phyloP scores from a whole-genome alignment of 1,284 basidiomycete species.

The Phellinidium pouzarii region DNA sequence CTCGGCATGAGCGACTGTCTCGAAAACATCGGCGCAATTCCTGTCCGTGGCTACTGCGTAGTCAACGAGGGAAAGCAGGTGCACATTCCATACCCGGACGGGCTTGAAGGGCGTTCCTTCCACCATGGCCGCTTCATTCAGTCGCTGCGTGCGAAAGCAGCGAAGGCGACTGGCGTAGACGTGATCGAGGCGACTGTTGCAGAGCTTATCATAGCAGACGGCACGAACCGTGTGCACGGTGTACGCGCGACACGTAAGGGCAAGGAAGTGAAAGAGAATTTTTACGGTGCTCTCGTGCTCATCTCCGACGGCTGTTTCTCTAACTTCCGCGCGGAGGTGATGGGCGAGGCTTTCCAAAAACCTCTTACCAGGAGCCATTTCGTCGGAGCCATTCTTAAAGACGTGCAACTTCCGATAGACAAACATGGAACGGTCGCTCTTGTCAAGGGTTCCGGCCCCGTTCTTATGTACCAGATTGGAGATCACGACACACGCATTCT shows the following conservation, averaged over 20 bases:
- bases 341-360: constrained; percentile 42
- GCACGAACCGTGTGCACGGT: constrained; percentile 54
- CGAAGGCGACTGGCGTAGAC: constrained; percentile 53
- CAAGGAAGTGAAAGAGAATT: constrained; percentile 38
- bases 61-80: constrained; percentile 62
- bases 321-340: constrained; percentile 61
- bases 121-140: constrained; percentile 95
- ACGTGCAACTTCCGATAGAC: constrained; percentile 73
- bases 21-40: constrained; percentile 84
- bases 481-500: constrained; percentile 83
- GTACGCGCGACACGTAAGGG: constrained; percentile 46
- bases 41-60: constrained; percentile 85
- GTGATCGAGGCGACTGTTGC: constrained; percentile 81
- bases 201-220: constrained; percentile 59
- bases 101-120: constrained; percentile 72
- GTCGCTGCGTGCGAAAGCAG: constrained; percentile 66
- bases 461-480: constrained; percentile 86
- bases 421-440: constrained; percentile 85
- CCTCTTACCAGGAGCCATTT: constrained; percentile 70
- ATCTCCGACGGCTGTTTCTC: constrained; percentile 96
- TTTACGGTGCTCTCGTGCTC: constrained; percentile 76
- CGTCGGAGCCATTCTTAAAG: constrained; percentile 73
- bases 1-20: constrained; percentile 75
- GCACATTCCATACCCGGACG: constrained; percentile 84
- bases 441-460: constrained; percentile 67